phyloP scores from a whole-genome alignment of 2,329 filamentous ascomycete genomes.

The Simplicillium aogashimaense region DNA sequence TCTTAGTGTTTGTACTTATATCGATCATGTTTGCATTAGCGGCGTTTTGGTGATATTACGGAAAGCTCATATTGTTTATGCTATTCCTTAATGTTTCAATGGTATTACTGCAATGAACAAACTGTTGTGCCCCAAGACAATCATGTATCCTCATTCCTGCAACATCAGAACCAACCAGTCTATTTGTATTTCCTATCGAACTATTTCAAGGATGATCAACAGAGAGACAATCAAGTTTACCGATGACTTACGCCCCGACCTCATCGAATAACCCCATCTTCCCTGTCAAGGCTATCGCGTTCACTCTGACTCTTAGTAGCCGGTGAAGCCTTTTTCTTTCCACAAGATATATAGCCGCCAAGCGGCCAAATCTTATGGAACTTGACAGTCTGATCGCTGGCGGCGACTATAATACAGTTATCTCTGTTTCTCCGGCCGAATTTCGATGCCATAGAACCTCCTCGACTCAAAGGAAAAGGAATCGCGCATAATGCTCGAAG shows the following conservation, averaged over 20 bases:
- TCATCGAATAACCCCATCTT: constrained; percentile 62
- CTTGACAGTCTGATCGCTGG: constrained; percentile 85
- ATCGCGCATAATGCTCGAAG: constrained; percentile 82
- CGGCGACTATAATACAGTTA: constrained; percentile 75
- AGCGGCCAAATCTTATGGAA: constrained; percentile 86
- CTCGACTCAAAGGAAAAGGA: constrained; percentile 54
- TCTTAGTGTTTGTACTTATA: neutral
- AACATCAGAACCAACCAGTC: no score
- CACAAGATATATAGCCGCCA: no score
- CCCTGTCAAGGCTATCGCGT: constrained; percentile 69
- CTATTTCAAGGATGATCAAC: no score
- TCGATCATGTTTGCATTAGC: neutral
- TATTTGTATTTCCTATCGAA: no score
- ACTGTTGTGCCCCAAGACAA: no score
- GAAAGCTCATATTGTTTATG: neutral
- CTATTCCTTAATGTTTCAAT: no score
- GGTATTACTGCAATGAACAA: no score
- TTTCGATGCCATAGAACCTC: constrained; percentile 15
- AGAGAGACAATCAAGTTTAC: no score
- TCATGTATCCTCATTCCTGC: no score
- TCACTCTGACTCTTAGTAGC: constrained; percentile 52
- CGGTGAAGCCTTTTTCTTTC: no score
- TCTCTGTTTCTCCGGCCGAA: constrained; percentile 19
- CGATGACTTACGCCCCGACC: neutral
- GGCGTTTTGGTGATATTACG: neutral